Evolutionary conservation across 2,329 filamentous ascomycete species (phyloP).

Genomic region (Calonectria fujianensis): DNA sequence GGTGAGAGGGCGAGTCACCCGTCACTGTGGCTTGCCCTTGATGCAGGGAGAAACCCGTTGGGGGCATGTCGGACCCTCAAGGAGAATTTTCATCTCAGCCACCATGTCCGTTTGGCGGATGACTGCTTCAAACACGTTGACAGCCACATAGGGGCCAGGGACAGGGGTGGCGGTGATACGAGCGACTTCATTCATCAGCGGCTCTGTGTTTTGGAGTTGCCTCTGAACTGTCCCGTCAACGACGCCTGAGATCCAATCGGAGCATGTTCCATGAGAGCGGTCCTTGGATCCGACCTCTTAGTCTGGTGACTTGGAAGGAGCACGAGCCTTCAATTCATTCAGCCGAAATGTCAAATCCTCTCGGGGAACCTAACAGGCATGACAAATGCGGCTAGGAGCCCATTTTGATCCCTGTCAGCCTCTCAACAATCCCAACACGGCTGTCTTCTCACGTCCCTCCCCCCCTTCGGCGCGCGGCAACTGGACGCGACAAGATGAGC

Average conservation of each 20-base stretch:
- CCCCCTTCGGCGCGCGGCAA: constrained; percentile 32
- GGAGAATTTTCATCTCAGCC: constrained; percentile 42
- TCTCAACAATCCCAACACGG: constrained; percentile 14
- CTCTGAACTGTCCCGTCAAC: constrained; percentile 38
- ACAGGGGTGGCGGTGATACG: constrained; percentile 37
- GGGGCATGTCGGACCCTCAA: constrained; percentile 22
- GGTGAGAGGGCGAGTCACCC: constrained; percentile 28
- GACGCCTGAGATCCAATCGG: constrained; percentile 48
- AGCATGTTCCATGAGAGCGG: constrained; percentile 53
- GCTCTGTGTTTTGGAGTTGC: constrained; percentile 27
- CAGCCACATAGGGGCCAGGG: constrained; percentile 36
- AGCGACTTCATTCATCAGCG: constrained; percentile 29
- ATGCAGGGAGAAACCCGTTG: constrained; percentile 33
- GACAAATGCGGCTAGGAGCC: constrained; percentile 26
- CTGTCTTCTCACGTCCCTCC: not conserved
- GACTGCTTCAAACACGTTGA: constrained; percentile 29
- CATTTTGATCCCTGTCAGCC: constrained; percentile 30
- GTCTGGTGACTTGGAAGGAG: constrained; percentile 36
- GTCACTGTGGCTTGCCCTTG: constrained; percentile 13
- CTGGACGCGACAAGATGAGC: constrained; percentile 27
- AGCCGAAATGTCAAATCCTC: constrained; percentile 37
- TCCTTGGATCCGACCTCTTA: constrained; percentile 46
- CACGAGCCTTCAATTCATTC: constrained; percentile 33
- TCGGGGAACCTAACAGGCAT: constrained; percentile 34
- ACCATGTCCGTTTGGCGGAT: constrained; percentile 21